Percentiles rank a stretch among this genome's conserved stretches.
phyloP scores from a whole-genome alignment of 2,329 filamentous ascomycete species.

The Epicoccum sorghinum region DNA sequence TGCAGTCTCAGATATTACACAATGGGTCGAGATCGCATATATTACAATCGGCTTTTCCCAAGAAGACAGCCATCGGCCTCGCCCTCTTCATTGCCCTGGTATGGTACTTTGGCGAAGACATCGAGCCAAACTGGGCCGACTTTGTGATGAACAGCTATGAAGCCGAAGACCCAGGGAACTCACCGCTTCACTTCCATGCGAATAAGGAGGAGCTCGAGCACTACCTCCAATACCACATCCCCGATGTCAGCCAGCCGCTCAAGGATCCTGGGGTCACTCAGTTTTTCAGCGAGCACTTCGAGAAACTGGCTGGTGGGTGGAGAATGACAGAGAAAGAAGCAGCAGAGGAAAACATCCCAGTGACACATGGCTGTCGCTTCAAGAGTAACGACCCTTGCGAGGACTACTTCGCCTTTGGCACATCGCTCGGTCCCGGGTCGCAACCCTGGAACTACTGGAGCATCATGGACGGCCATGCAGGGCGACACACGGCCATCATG shows the following conservation, averaged over 20 bases:
- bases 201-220: slow-evolving; percentile 38
- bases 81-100: slow-evolving; percentile 24
- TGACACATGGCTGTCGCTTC: slow-evolving; percentile 41
- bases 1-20: not conserved
- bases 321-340: slow-evolving; percentile 36
- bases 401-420: slow-evolving; percentile 40
- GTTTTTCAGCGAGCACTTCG: slow-evolving; percentile 34
- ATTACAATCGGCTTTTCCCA: slow-evolving; percentile 40
- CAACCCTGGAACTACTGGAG: slow-evolving; percentile 49
- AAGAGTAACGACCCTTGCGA: slow-evolving; percentile 42
- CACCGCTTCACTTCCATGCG: slow-evolving; percentile 35
- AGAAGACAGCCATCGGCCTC: slow-evolving; percentile 38
- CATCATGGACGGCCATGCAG: slow-evolving; percentile 60
- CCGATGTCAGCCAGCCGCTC: slow-evolving; percentile 24
- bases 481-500: slow-evolving; percentile 50
- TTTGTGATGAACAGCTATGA: slow-evolving; percentile 24
- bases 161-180: slow-evolving; percentile 19
- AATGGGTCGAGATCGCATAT: not conserved
- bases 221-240: slow-evolving; percentile 32
- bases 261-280: slow-evolving; percentile 28
- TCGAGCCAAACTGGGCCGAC: slow-evolving; percentile 30
- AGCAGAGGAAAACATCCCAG: slow-evolving; percentile 29
- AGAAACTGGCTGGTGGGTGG: slow-evolving; percentile 35
- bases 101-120: slow-evolving; percentile 34
- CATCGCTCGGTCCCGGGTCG: slow-evolving; percentile 33